Evolutionary conservation across 371 early-diverging fungal genomes (phyloP), one percentile per base, ranked within the genome.

Genomic region (Homolaphlyctis polyrhiza): DNA sequence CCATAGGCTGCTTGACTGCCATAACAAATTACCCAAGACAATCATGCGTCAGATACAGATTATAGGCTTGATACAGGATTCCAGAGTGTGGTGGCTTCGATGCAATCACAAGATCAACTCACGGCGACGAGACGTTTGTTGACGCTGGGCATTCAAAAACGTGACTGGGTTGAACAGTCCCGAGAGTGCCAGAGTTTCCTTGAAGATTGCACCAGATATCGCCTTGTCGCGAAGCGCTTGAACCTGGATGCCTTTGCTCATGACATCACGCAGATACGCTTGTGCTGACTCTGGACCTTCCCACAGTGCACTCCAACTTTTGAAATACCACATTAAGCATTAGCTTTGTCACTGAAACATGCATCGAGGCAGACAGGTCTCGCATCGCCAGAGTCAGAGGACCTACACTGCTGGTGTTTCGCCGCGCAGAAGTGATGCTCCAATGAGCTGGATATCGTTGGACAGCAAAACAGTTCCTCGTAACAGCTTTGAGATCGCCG

Each of bases 81-180:
- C 16, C 43, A 39, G 43, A 39, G 8, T 21, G 13, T 48, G 49
- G 23, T 23, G 49, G 23, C 5, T 14, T 48, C 49, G 18, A 8
- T 39, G n/a, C 39, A 36, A 39, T 55, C 27, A 1, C 14, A 28
- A 35, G 5, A 28, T 39, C 2, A 21, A 65, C 70, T 50, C 63
- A 81, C 82, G 32, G 65, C 68, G 70, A 28, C 80, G 57, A 1
- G 82, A 76, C 1, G 77, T 78, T 23, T 76, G 73, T 60, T 82
- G 82, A 32, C 82, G 47, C 36, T 75, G 55, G 13, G 82, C 80
- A 65, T 78, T 80, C 66, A 82, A 68, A 58, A 80, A 82, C 16
- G 78, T 70, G 0, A 71, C 62, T 5, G 80, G 78, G 58, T 74
- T 69, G 45, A 73, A 74, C 51, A 82, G 60, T 21, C 32, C 35